A percentile compares a stretch with the other conserved stretches of the same genome.
Conservation (phyloP, 345 rosid genomes). For the Turritis glabra region DNA sequence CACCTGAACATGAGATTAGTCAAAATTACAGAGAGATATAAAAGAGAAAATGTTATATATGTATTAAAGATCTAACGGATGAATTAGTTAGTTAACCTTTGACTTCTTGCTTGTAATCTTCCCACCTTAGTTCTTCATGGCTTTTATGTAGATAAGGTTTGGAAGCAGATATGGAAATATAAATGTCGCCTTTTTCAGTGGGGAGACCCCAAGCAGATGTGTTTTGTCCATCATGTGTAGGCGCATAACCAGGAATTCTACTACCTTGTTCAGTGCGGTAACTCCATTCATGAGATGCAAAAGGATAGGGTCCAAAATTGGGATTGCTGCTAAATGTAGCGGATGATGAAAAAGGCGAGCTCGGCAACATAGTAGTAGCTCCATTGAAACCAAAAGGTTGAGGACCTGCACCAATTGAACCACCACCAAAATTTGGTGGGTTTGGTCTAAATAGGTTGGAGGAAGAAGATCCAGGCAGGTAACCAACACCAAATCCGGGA, state of each 20-base stretch:
- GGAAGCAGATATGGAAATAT: conserved; percentile 28
- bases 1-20: background rate
- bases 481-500: conserved; percentile 10
- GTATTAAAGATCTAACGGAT: background rate
- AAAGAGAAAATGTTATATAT: conserved; percentile 12
- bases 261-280: background rate
- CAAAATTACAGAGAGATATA: conserved; percentile 2
- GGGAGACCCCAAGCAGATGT: background rate
- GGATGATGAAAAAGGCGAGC: background rate
- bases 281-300: background rate
- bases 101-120: conserved; percentile 2
- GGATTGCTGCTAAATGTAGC: background rate
- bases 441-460: background rate
- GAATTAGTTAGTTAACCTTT: conserved; percentile 22
- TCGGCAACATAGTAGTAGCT: background rate
- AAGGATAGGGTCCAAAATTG: background rate
- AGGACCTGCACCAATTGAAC: background rate
- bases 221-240: conserved; percentile 1
- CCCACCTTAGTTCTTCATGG: conserved; percentile 21
- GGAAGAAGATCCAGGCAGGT: background rate
- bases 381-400: background rate
- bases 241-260: background rate
- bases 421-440: background rate
- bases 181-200: background rate
- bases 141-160: background rate